These are phyloP conservation scores for Monascus ruber DNA, from an alignment of 2,329 filamentous ascomycete species.

Conservation along the genomic window DNA sequence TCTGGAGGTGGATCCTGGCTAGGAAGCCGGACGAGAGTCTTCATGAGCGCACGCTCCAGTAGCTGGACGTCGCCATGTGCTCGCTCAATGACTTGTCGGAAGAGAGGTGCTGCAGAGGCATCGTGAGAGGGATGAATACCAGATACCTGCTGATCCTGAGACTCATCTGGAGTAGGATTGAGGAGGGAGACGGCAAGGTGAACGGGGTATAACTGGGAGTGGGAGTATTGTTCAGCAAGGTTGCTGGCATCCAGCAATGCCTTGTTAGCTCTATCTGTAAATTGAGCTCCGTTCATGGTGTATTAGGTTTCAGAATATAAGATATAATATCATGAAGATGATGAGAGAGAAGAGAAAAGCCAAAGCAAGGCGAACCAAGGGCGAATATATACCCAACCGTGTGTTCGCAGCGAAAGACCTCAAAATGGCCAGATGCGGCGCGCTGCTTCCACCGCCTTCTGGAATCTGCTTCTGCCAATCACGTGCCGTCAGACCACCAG, in stretches of 20 bases:
- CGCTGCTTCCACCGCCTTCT: constrained; percentile 24
- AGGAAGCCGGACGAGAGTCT: constrained; percentile 75
- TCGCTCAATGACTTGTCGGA: constrained; percentile 87
- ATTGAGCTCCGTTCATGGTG: constrained; percentile 46
- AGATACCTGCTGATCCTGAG: constrained; percentile 64
- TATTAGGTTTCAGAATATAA: background rate
- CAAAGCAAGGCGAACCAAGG: background rate
- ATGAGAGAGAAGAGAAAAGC: background rate
- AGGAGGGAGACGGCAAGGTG: constrained; percentile 60
- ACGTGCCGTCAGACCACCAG: background rate
- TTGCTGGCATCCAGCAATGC: constrained; percentile 80
- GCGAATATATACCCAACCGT: no score
- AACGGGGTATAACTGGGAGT: constrained; percentile 80
- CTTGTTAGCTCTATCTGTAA: constrained; percentile 86
- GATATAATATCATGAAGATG: background rate
- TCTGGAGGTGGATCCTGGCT: constrained; percentile 94
- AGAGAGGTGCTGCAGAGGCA: constrained; percentile 58
- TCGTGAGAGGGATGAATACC: constrained; percentile 52
- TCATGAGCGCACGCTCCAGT: constrained; percentile 83
- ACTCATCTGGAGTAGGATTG: constrained; percentile 42
- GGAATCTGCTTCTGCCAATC: constrained; percentile 13
- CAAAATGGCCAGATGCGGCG: constrained; percentile 18
- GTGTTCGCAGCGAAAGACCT: constrained; percentile 4
- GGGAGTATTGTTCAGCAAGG: constrained; percentile 78
- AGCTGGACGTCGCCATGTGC: constrained; percentile 86